A percentile compares a stretch with the other conserved stretches of the same genome.
These are phyloP conservation scores for Bryum argenteum DNA, from an alignment of 225 moss, liverwort and hornwort species.

Conservation along the genomic window DNA sequence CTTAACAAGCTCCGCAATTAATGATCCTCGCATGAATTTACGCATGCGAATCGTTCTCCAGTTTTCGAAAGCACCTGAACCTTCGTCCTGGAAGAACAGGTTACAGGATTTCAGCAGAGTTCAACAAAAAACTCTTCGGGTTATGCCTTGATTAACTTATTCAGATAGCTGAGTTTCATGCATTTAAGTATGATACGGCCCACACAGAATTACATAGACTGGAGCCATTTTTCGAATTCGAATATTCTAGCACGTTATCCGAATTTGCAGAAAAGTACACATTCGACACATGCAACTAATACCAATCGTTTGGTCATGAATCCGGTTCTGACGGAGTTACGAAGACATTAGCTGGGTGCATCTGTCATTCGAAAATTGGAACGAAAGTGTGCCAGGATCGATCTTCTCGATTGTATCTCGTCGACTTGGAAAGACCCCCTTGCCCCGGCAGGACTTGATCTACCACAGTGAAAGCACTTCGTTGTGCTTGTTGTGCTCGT, in stretches of 20 bases:
- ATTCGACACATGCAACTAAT: no score
- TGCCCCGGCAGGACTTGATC: background rate
- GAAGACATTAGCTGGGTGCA: background rate
- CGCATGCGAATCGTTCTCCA: background rate
- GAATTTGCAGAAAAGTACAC: no score
- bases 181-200: background rate
- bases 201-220: no score
- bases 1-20: background rate
- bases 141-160: background rate
- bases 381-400: background rate
- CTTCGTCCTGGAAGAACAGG: background rate
- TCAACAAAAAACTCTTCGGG: background rate
- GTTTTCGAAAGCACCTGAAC: background rate
- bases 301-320: no score
- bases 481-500: background rate
- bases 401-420: background rate
- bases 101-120: background rate
- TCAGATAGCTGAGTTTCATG: background rate
- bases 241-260: no score
- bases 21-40: background rate
- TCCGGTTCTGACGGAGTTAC: background rate
- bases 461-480: background rate
- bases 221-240: no score
- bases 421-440: background rate
- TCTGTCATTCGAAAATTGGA: background rate